phyloP scores from a whole-genome alignment of 1,284 basidiomycete species.

The Ganoderma resinaceum region DNA sequence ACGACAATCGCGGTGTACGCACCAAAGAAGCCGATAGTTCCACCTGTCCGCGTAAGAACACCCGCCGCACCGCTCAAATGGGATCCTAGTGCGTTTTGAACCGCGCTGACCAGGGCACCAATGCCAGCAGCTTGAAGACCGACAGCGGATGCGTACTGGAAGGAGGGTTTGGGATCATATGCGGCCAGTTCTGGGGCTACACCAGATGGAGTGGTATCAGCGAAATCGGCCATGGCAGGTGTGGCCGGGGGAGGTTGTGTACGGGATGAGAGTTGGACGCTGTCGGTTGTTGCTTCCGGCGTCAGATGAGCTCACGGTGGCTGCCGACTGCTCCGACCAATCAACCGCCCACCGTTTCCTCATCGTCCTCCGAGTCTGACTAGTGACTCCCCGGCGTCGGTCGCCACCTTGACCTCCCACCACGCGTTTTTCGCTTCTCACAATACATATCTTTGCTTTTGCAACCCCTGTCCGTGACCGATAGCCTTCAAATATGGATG shows the following conservation, averaged over 20 bases:
- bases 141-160: conserved; percentile 65
- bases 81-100: conserved; percentile 85
- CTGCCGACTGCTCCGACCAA: conserved; percentile 22
- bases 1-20: conserved; percentile 36
- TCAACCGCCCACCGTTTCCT: conserved; percentile 25
- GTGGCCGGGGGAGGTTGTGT: conserved; percentile 29
- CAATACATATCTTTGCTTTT: neutral
- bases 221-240: conserved; percentile 37
- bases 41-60: conserved; percentile 80
- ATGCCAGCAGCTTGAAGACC: conserved; percentile 77
- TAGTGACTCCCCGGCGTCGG: neutral
- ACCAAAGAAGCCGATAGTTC: conserved; percentile 87
- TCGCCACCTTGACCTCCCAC: neutral
- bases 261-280: conserved; percentile 27
- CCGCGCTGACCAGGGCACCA: conserved; percentile 80
- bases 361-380: conserved; percentile 20
- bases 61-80: conserved; percentile 91
- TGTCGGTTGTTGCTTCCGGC: conserved; percentile 21
- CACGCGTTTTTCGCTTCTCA: neutral
- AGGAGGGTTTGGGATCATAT: conserved; percentile 65
- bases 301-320: conserved; percentile 22
- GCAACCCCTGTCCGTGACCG: neutral
- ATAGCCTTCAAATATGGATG: conserved; percentile 2
- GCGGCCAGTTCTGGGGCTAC: conserved; percentile 24
- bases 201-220: conserved; percentile 23